Base-by-base conservation (phyloP, 345 rosid genomes). In the Moricandia arvensis region DNA sequence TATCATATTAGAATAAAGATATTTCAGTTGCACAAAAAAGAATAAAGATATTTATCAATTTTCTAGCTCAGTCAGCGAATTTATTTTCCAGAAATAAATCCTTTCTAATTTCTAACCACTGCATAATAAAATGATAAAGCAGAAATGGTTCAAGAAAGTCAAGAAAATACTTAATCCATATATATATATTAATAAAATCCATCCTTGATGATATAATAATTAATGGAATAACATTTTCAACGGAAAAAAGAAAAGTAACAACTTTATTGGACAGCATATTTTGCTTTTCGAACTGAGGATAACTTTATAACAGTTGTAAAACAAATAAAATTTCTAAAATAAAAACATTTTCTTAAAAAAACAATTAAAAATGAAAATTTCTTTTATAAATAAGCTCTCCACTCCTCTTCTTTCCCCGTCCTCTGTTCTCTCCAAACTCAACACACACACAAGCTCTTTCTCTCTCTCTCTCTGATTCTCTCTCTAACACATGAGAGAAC, bases 221-320 rank as follows among this genome's bases (percentile, higher is more conserved):
- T 18, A 63, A 63, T 7, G 12, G 58, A 61, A 53, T 66, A 66
- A 29, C 57, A 12, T 2, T 57, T 71, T 64, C 55, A 71, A 71
- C 67, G 72, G 45, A 26, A 51, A 60, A 64, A 73, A 73, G 70
- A 78, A 67, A 73, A 60, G 76, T 59, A 65, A 62, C 81, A 73
- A 67, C 81, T 78, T 79, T 79, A 72, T 61, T 73, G 81, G 60
- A 73, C 78, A 79, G 78, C 78, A 79, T 79, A 67, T 79, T 79
- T 78, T 71, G 45, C 75, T 79, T 73, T 73, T 61, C 73, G 69
- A 69, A 79, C 78, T 41, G 68, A 17, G 26, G 5, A 51, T 17
- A 70, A 11, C 15, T 41, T 79, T 78, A 13, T 5, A 34, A 37
- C 76, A 61, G 74, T 73, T 59, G 81, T 73, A 77, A 45, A 63